Evolutionary conservation across 2,329 filamentous ascomycete species (phyloP).

Genomic region (Bipolaris victoriae): DNA sequence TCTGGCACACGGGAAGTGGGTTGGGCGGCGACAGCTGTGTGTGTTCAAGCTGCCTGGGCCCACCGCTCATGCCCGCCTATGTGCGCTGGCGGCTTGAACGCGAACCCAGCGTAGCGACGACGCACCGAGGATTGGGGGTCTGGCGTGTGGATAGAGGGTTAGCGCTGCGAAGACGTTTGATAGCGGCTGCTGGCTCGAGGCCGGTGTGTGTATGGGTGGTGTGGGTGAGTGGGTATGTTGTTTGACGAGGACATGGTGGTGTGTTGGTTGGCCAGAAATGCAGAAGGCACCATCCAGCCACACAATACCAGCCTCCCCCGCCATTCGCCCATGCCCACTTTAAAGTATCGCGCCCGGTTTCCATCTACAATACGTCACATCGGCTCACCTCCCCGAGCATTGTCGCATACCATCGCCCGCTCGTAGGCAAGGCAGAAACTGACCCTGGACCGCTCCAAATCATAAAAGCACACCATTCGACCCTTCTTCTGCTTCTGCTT

Average conservation of each 20-base stretch:
- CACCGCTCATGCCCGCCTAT: neutral
- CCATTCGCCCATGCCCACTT: slow-evolving; percentile 17
- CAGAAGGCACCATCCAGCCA: slow-evolving; percentile 29
- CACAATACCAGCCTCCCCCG: slow-evolving; percentile 33
- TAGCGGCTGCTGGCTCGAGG: neutral
- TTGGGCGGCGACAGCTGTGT: slow-evolving; percentile 11
- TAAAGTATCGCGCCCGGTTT: slow-evolving; percentile 21
- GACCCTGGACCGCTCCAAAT: slow-evolving; percentile 18
- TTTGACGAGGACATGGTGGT: slow-evolving; percentile 1
- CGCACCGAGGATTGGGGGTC: neutral
- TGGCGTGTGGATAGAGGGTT: neutral
- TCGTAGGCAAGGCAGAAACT: slow-evolving; percentile 16
- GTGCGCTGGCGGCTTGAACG: slow-evolving; percentile 10
- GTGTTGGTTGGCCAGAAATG: slow-evolving; percentile 21
- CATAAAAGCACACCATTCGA: slow-evolving; percentile 23
- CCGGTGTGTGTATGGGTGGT: neutral
- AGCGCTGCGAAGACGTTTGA: slow-evolving; percentile 8
- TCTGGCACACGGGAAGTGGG: slow-evolving; percentile 9
- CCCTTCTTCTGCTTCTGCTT: slow-evolving; percentile 17
- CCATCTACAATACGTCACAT: slow-evolving; percentile 32
- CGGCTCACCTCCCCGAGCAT: slow-evolving; percentile 13
- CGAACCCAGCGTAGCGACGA: neutral
- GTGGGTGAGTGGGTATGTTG: neutral
- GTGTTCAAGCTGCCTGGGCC: neutral
- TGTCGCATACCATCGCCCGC: slow-evolving; percentile 16